These are phyloP conservation scores for Hydnum rufescens DNA, from an alignment of 768 basidiomycete genomes.

Conservation along the genomic window DNA sequence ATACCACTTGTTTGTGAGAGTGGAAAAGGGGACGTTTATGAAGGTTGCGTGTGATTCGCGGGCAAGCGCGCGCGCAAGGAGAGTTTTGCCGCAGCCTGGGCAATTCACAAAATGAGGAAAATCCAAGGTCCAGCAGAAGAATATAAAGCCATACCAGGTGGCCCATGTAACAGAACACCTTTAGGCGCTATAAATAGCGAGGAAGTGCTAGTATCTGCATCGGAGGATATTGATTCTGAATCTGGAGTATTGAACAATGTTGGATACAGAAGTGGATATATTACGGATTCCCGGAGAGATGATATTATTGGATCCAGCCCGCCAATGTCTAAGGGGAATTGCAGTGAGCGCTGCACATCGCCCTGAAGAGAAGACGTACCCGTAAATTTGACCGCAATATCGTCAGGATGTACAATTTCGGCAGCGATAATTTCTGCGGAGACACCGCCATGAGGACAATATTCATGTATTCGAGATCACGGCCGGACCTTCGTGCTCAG, in stretches of 20 bases:
- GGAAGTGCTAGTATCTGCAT: conserved; percentile 25
- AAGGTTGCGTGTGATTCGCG: conserved; percentile 96
- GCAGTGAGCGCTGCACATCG: neutral
- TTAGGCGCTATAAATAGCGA: conserved; percentile 80
- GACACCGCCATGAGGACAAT: neutral
- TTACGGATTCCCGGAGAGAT: conserved; percentile 84
- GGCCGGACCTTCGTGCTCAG: conserved; percentile 92
- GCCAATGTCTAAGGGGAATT: conserved; percentile 49
- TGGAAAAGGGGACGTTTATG: conserved; percentile 63
- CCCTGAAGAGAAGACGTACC: conserved; percentile 23
- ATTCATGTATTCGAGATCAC: conserved; percentile 16
- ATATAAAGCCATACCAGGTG: conserved; percentile 27
- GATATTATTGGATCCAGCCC: conserved; percentile 82
- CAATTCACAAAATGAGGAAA: neutral
- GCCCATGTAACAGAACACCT: conserved; percentile 88
- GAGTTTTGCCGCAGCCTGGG: conserved; percentile 87
- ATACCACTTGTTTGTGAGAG: conserved; percentile 66
- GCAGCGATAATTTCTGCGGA: conserved; percentile 60
- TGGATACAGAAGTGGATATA: conserved; percentile 84
- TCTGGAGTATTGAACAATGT: conserved; percentile 55
- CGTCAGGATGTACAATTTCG: conserved; percentile 83
- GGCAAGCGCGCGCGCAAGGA: conserved; percentile 96
- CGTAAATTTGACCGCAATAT: conserved; percentile 54
- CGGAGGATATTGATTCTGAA: neutral
- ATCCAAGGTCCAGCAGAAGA: neutral